Conservation (phyloP, 352 stramenopile genomes). For the Globisporangium emineosum region DNA sequence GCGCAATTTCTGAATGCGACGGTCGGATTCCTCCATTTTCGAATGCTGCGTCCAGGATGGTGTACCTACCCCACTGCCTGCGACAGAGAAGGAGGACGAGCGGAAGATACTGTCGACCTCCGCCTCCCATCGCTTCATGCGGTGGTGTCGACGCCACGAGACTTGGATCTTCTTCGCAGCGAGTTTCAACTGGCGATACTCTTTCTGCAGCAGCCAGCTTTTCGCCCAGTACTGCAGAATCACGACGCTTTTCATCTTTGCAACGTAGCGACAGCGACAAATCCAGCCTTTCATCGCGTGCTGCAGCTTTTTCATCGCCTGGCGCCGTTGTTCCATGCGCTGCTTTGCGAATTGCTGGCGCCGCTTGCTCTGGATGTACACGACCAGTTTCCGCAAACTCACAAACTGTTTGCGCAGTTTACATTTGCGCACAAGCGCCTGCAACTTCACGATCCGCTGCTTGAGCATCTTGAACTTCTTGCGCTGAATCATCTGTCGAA, state of each 20-base stretch:
- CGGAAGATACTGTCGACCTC: conserved; percentile 56
- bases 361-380: conserved; percentile 45
- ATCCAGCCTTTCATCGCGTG: conserved; percentile 53
- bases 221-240: conserved; percentile 49
- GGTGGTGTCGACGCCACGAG: conserved; percentile 36
- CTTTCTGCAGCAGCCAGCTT: conserved; percentile 48
- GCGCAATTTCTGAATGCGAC: conserved; percentile 51
- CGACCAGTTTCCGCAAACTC: conserved; percentile 21
- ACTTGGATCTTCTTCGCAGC: conserved; percentile 40
- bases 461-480: conserved; percentile 68
- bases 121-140: conserved; percentile 32
- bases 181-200: conserved; percentile 31
- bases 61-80: background rate
- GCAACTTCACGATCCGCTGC: conserved; percentile 52
- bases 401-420: conserved; percentile 30
- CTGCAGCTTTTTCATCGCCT: conserved; percentile 39
- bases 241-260: conserved; percentile 24
- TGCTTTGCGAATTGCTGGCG: conserved; percentile 32
- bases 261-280: conserved; percentile 37
- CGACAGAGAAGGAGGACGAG: conserved; percentile 12
- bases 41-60: conserved; percentile 42
- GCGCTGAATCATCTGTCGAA: conserved; percentile 64
- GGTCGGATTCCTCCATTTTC: conserved; percentile 72
- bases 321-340: conserved; percentile 20
- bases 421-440: conserved; percentile 57